Conservation (phyloP, 2,329 filamentous ascomycete genomes). For the Penicillium janthinellum region DNA sequence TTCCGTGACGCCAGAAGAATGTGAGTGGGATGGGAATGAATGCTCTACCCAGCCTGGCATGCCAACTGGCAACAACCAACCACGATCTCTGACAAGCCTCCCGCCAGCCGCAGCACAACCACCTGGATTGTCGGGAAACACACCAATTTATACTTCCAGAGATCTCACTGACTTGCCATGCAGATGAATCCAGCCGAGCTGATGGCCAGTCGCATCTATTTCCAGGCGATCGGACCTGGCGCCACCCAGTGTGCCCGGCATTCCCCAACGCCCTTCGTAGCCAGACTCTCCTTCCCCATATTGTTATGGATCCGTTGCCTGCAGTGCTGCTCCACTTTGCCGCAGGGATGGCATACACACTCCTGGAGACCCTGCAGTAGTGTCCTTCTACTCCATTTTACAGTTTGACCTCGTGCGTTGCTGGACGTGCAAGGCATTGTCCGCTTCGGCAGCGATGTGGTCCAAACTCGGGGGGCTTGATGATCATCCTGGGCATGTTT, state of each 20-base stretch:
- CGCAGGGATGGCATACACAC: conserved; percentile 15
- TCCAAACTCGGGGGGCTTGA: neutral
- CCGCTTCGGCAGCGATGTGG: neutral
- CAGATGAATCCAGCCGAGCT: neutral
- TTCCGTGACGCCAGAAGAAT: conserved; percentile 18
- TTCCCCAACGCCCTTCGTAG: conserved; percentile 12
- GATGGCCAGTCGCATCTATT: neutral
- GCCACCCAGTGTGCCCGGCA: conserved; percentile 5
- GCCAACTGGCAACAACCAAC: conserved; percentile 10
- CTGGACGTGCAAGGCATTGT: neutral
- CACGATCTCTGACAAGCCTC: neutral
- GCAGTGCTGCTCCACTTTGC: neutral
- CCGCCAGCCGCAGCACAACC: neutral
- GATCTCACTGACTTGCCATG: neutral
- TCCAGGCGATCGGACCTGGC: neutral
- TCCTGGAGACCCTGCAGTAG: conserved; percentile 1
- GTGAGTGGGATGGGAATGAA: conserved; percentile 16
- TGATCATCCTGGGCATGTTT: conserved; percentile 16
- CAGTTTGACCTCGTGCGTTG: neutral
- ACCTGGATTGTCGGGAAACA: neutral
- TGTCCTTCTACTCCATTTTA: neutral
- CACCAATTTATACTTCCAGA: neutral
- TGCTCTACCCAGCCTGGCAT: conserved; percentile 16
- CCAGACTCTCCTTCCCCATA: conserved; percentile 7
- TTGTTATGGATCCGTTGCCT: neutral